These are phyloP conservation scores for Avena eriantha DNA, from an alignment of 176 grass and related monocot species.

Conservation along the genomic window DNA sequence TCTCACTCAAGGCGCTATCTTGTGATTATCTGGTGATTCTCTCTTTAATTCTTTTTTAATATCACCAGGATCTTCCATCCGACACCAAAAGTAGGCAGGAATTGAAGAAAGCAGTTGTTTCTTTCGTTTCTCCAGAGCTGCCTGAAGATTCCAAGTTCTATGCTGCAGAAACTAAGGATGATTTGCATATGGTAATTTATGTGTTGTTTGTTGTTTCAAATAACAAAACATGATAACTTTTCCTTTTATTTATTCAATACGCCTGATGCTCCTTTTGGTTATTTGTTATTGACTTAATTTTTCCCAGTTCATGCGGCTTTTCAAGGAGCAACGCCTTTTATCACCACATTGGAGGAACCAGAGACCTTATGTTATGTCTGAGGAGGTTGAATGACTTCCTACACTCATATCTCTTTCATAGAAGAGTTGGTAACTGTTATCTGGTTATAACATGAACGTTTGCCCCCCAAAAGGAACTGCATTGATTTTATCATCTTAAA, in stretches of 20 bases:
- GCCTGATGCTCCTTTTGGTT: slow-evolving; percentile 14
- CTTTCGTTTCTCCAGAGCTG: slow-evolving; percentile 83
- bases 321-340: slow-evolving; percentile 94
- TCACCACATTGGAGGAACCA: slow-evolving; percentile 95
- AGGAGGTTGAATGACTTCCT: slow-evolving; percentile 59
- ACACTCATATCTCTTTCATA: slow-evolving; percentile 11
- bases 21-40: slow-evolving; percentile 24
- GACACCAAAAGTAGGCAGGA: slow-evolving; percentile 92
- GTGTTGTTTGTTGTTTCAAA: slow-evolving; percentile 29
- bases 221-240: background rate
- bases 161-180: slow-evolving; percentile 86
- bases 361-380: slow-evolving; percentile 92
- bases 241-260: slow-evolving; percentile 20
- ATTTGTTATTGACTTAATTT: background rate
- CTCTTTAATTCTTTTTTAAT: slow-evolving; percentile 22
- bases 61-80: slow-evolving; percentile 80
- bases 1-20: slow-evolving; percentile 1
- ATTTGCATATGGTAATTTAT: slow-evolving; percentile 77
- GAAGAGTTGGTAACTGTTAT: slow-evolving; percentile 19
- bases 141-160: slow-evolving; percentile 96
- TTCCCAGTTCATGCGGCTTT: slow-evolving; percentile 92
- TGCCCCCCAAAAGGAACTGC: background rate
- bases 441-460: background rate
- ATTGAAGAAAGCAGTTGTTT: slow-evolving; percentile 75
- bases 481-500: slow-evolving; percentile 28